Evolutionary conservation across 2,329 filamentous ascomycete species (phyloP), one percentile per base, ranked within the genome.

Genomic region (Fusarium hainanense): DNA sequence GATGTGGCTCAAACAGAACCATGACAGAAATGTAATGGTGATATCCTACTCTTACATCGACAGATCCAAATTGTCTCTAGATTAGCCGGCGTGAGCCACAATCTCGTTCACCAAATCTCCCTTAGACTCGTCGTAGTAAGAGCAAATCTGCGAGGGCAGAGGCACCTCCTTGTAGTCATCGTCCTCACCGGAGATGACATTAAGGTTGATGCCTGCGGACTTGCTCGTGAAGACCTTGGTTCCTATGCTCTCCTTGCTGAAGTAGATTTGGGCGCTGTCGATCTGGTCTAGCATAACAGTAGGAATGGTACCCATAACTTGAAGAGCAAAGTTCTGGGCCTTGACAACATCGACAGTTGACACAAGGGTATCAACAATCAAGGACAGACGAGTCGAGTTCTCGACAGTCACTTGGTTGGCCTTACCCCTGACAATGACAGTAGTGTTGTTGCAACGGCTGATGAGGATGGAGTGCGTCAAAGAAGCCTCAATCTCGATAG

Each of bases 401-500:
- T 98, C 96, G 73, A 98, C 88, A 7, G 94, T 95, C 68, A 99
- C 92, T n/a, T 96, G 94, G 78, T 99, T 99, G 61, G 93, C 94
- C 82, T 99, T 99, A 81, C 93, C 94, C 77, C 89, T 92, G 77
- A 99, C 84, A 73, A 97, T 92, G 75, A 99, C 88, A 25, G 94
- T 97, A 7, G 92, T 92, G 81, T 96, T 96, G 81, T 90, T 94
- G 86, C 95, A 98, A 74, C 92, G 91, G 76, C 92, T 93, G 79
- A 99, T 96, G 70, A 98, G 89, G 69, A 99, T 89, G 3, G 94
- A 97, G 70, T 99, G 96, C 47, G 90, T 89, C 77, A 97, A 89
- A 69, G 89, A 87, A 13, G 93, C 94, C 55, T 94, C 87, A 73
- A 98, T 90, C 79, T 95, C 90, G 66, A 98, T 86, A 6, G 94